These are phyloP conservation scores for Aquilaria malaccensis DNA, from an alignment of 345 rosid genomes.

Conservation along the genomic window DNA sequence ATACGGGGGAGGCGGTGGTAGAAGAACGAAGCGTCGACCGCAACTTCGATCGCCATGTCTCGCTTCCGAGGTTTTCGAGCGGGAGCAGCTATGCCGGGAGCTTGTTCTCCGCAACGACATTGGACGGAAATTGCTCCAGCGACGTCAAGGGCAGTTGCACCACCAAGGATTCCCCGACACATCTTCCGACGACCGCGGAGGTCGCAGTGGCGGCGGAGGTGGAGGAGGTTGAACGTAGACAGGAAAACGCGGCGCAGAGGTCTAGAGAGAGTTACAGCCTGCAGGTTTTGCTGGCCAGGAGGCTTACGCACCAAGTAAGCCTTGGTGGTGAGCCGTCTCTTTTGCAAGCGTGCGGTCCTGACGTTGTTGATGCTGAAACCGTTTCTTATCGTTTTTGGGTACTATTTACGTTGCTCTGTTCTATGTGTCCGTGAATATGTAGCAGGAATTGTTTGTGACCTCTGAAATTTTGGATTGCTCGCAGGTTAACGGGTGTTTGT, in stretches of 20 bases:
- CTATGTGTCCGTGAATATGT: neutral
- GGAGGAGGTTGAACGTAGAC: conserved; percentile 22
- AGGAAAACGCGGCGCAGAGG: conserved; percentile 33
- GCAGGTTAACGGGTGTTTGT: conserved; percentile 89
- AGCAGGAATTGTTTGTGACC: neutral
- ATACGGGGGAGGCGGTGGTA: conserved; percentile 7
- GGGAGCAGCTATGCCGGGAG: conserved; percentile 82
- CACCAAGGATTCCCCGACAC: conserved; percentile 20
- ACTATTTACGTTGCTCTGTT: conserved; percentile 7
- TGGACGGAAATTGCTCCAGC: conserved; percentile 48
- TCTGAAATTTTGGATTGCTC: neutral
- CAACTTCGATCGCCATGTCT: conserved; percentile 56
- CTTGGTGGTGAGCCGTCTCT: conserved; percentile 37
- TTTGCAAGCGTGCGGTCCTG: conserved; percentile 25
- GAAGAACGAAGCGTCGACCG: conserved; percentile 37
- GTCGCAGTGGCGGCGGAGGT: conserved; percentile 29
- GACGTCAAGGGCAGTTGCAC: conserved; percentile 42
- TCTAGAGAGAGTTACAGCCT: conserved; percentile 54
- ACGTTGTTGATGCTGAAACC: conserved; percentile 38
- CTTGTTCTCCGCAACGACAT: conserved; percentile 77
- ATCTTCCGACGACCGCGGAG: conserved; percentile 25
- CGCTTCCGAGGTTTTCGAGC: conserved; percentile 70
- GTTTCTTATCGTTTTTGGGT: conserved; percentile 94
- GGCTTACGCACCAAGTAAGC: conserved; percentile 59
- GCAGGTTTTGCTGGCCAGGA: conserved; percentile 73